These are phyloP conservation scores for Russula sp. DNA, from an alignment of 768 basidiomycete genomes.

Conservation along the genomic window DNA sequence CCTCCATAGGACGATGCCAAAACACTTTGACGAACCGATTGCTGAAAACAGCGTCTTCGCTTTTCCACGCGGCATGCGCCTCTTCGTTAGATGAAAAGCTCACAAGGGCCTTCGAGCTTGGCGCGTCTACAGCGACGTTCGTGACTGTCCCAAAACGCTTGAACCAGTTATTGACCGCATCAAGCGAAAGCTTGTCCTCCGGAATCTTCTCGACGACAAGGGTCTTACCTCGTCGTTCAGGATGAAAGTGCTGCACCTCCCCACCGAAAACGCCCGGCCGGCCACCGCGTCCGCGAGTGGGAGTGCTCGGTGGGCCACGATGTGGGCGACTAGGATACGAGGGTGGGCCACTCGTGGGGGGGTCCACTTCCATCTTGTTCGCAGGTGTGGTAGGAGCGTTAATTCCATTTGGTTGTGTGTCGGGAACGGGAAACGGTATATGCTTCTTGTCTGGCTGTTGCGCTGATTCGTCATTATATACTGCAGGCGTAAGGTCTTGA, in stretches of 20 bases:
- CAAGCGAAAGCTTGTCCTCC: constrained; percentile 71
- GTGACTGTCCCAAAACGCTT: constrained; percentile 89
- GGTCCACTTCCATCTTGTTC: constrained; percentile 30
- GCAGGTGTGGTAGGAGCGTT: constrained; percentile 3
- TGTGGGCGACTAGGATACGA: constrained; percentile 27
- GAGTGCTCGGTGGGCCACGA: constrained; percentile 15
- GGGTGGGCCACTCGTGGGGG: constrained; percentile 40
- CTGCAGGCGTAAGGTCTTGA: constrained; percentile 71
- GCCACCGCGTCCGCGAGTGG: constrained; percentile 39
- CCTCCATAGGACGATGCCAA: constrained; percentile 93
- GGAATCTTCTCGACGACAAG: constrained; percentile 96
- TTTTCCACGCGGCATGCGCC: constrained; percentile 87
- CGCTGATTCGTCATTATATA: constrained; percentile 34
- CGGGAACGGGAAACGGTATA: neutral
- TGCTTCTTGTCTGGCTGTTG: constrained; percentile 20
- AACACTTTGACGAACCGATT: constrained; percentile 95
- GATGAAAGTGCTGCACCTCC: constrained; percentile 63
- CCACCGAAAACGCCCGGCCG: constrained; percentile 60
- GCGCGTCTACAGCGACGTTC: constrained; percentile 83
- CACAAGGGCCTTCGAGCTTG: constrained; percentile 75
- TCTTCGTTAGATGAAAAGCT: constrained; percentile 82
- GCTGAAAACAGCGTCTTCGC: constrained; percentile 90
- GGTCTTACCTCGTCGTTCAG: constrained; percentile 69
- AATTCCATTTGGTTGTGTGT: constrained; percentile 12
- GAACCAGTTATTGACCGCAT: constrained; percentile 84